phyloP scores from a whole-genome alignment of 495 filamentous ascomycete species.

The Talaromyces stipitatus region DNA sequence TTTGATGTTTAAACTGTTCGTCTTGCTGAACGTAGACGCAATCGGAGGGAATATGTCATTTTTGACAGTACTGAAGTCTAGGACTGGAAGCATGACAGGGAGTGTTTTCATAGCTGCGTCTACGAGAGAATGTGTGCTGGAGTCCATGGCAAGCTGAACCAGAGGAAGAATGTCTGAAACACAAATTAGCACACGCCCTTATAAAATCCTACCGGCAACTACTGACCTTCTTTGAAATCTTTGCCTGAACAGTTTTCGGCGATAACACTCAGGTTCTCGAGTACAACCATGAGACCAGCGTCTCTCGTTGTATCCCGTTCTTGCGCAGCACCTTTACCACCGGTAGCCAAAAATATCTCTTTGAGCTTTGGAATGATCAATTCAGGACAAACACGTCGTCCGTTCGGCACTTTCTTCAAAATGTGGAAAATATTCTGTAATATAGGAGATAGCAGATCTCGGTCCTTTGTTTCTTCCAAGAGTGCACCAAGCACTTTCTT shows the following conservation, averaged over 20 bases:
- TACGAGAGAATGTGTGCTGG: conserved; percentile 77
- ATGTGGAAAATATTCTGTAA: conserved; percentile 90
- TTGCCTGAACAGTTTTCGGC: conserved; percentile 75
- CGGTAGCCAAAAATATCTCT: conserved; percentile 64
- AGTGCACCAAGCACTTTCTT: conserved; percentile 86
- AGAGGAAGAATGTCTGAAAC: conserved; percentile 74
- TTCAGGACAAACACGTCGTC: conserved; percentile 69
- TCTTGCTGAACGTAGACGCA: conserved; percentile 81
- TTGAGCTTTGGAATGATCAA: conserved; percentile 76
- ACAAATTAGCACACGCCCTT: conserved; percentile 1
- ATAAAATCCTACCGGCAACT: neutral
- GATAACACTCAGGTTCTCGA: conserved; percentile 72
- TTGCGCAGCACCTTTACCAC: conserved; percentile 31
- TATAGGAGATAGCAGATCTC: conserved; percentile 72
- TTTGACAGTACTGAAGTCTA: conserved; percentile 94
- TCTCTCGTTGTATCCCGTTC: conserved; percentile 81
- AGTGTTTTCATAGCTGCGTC: conserved; percentile 75
- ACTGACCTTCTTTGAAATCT: conserved; percentile 87
- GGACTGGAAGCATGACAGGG: conserved; percentile 63
- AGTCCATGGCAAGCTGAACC: conserved; percentile 72
- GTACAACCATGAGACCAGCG: conserved; percentile 79
- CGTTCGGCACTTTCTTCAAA: conserved; percentile 63
- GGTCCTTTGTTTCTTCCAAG: conserved; percentile 88
- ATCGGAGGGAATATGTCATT: conserved; percentile 91
- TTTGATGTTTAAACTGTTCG: conserved; percentile 88